Conservation (phyloP, 1,284 basidiomycete genomes). For the Chondrostereum purpureum region DNA sequence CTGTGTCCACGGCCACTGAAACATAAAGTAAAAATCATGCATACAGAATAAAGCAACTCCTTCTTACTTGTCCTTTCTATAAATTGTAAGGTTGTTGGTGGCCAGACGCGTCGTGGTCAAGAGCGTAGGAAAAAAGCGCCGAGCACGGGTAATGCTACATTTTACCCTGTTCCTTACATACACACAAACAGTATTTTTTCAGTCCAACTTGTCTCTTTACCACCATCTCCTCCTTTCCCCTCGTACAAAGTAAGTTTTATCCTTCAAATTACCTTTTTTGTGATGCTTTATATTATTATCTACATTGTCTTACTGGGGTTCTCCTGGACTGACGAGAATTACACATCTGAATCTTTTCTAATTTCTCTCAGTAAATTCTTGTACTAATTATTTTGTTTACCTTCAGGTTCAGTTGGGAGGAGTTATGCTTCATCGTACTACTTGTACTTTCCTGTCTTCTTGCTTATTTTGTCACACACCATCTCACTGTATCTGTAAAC, state of each 20-base stretch:
- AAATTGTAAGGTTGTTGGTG: no score
- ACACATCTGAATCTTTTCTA: conserved; percentile 26
- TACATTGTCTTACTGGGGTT: conserved; percentile 75
- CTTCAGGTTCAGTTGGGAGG: not conserved
- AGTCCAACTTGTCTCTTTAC: no score
- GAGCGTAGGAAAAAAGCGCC: no score
- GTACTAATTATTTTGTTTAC: conserved; percentile 11
- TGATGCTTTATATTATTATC: conserved; percentile 66
- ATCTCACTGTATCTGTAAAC: not conserved
- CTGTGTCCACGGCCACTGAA: conserved; percentile 67
- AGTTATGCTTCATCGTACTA: not conserved
- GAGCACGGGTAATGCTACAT: no score
- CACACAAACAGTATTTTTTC: no score
- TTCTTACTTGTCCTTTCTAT: no score
- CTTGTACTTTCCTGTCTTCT: not conserved
- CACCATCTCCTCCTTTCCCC: no score
- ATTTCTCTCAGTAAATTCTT: conserved; percentile 7
- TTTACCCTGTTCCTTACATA: no score
- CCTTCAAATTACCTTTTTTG: conserved; percentile 20
- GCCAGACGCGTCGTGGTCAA: no score
- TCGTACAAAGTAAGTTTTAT: conserved; percentile 10
- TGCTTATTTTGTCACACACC: not conserved
- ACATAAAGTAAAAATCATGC: no score
- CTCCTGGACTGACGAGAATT: conserved; percentile 36
- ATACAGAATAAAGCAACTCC: no score